Base-by-base conservation (phyloP, 106 monocot genomes). In the Phalaenopsis aphrodite region DNA sequence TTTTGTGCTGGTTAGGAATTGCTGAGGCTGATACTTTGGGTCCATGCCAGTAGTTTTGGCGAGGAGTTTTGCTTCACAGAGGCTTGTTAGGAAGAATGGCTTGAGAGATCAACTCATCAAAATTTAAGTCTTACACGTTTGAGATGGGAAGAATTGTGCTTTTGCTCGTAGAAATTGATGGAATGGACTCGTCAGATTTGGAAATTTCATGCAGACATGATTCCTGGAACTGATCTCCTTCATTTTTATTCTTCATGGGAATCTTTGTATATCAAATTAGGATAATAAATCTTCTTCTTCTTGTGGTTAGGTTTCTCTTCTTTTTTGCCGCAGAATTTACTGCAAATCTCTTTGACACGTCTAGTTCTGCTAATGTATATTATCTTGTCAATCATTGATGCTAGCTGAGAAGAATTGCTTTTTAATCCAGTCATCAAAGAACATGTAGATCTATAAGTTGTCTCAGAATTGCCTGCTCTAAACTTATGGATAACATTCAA, bases 201-300 rank as follows among this genome's bases (percentile, higher is more conserved):
- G 39, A 71, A 16, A 38, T 68, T 66, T 1, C 77, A 12, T 23
- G 38, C 17, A 76, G 76, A 30, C 21, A 10, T 18, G 41, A 48
- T 67, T 41, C 52, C 45, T 7, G 14, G 15, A 66, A 77, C 46
- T 68, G 75, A 75, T 65, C 77, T 82, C 47, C 37, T 3, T 77
- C 11, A 45, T 65, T 82, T 52, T 45, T 45, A 6, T 45, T 82
- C 39, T 41, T 6, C 24, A 78, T 24, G 5, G 78, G 77, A 71
- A 55, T 68, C 39, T 12, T 72, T 82, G 82, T 82, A 82, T 49
- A 82, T 82, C 77, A 82, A 77, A 76, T 68, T 82, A 82, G 82
- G 82, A 65, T 41, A 58, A 47, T 43, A 55, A 52, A 72, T 45
- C 41, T 41, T 39, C 65, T 18, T 30, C 9, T 66, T 77, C 48